Conservation (phyloP, 1,284 basidiomycete genomes). For the Veloporphyrellus conicus region DNA sequence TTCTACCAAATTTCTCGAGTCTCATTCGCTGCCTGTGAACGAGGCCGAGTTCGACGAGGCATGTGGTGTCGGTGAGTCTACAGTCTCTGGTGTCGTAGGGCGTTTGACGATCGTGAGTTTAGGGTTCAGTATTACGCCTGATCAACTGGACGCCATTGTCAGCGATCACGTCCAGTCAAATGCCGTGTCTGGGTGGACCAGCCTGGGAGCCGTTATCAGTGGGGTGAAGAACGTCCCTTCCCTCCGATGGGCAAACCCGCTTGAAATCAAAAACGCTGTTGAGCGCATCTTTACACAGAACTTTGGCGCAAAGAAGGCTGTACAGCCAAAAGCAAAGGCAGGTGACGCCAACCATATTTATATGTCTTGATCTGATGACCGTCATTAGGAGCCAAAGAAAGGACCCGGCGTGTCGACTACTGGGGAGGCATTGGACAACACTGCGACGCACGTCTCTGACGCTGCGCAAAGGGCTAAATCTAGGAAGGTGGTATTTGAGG, state of each 20-base stretch:
- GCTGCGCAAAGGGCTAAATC: slow-evolving; percentile 39
- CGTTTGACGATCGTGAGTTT: not conserved
- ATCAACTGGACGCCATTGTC: slow-evolving; percentile 63
- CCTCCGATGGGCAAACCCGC: slow-evolving; percentile 85
- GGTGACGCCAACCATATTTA: slow-evolving; percentile 10
- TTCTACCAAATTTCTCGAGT: slow-evolving; percentile 74
- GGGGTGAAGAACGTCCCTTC: slow-evolving; percentile 65
- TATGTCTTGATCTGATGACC: slow-evolving; percentile 3
- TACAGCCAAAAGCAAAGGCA: slow-evolving; percentile 72
- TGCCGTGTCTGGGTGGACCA: slow-evolving; percentile 67
- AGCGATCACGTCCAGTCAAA: slow-evolving; percentile 57
- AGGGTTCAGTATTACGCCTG: slow-evolving; percentile 79
- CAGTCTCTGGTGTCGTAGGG: not conserved
- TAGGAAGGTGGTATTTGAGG: slow-evolving; percentile 79
- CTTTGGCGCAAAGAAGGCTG: slow-evolving; percentile 76
- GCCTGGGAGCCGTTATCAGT: slow-evolving; percentile 68
- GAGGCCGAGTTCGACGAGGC: slow-evolving; percentile 72
- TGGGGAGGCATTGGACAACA: slow-evolving; percentile 27
- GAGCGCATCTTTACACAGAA: slow-evolving; percentile 72
- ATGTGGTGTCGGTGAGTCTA: slow-evolving; percentile 82
- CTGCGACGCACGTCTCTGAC: slow-evolving; percentile 34
- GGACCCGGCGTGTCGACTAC: slow-evolving; percentile 19
- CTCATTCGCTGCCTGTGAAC: slow-evolving; percentile 59
- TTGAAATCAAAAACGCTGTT: slow-evolving; percentile 85
- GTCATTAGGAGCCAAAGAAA: slow-evolving; percentile 54